Percentiles rank a stretch among this genome's conserved stretches.
Conservation (phyloP, 352 stramenopile genomes). For the Phytophthora cajani region DNA sequence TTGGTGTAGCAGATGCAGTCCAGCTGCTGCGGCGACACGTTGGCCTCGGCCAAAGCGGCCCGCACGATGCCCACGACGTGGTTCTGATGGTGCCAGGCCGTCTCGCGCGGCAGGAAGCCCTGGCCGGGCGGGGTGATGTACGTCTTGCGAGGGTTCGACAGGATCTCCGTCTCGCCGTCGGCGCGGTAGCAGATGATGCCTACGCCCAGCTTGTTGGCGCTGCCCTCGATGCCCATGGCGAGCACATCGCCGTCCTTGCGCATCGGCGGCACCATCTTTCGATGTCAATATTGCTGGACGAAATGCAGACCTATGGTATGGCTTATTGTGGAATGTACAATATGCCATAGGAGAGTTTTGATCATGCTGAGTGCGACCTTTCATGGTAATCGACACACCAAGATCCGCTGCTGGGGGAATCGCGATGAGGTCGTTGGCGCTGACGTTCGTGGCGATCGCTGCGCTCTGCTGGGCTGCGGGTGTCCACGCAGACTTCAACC, state of each 20-base stretch:
- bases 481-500: slow-evolving; percentile 46
- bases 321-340: neutral
- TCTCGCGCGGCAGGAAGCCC: slow-evolving; percentile 98
- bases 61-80: slow-evolving; percentile 96
- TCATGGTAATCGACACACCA: slow-evolving; percentile 15
- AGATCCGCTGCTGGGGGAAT: slow-evolving; percentile 8
- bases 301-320: slow-evolving; percentile 30
- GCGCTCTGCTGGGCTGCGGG: slow-evolving; percentile 12
- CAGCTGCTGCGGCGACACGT: slow-evolving; percentile 84
- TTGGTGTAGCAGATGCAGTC: slow-evolving; percentile 97
- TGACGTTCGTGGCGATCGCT: slow-evolving; percentile 1
- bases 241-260: slow-evolving; percentile 83
- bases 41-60: slow-evolving; percentile 93
- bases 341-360: neutral
- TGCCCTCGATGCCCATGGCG: slow-evolving; percentile 98
- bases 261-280: slow-evolving; percentile 33
- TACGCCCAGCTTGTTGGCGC: slow-evolving; percentile 98
- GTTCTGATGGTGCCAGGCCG: slow-evolving; percentile 98
- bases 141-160: slow-evolving; percentile 99
- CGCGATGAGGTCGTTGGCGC: slow-evolving; percentile 14
- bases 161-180: slow-evolving; percentile 91
- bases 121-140: slow-evolving; percentile 98
- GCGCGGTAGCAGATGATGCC: slow-evolving; percentile 79
- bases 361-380: slow-evolving; percentile 27
- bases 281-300: slow-evolving; percentile 28